Base-by-base conservation (phyloP, 441 rosid genomes). In the Populus hybrid region DNA sequence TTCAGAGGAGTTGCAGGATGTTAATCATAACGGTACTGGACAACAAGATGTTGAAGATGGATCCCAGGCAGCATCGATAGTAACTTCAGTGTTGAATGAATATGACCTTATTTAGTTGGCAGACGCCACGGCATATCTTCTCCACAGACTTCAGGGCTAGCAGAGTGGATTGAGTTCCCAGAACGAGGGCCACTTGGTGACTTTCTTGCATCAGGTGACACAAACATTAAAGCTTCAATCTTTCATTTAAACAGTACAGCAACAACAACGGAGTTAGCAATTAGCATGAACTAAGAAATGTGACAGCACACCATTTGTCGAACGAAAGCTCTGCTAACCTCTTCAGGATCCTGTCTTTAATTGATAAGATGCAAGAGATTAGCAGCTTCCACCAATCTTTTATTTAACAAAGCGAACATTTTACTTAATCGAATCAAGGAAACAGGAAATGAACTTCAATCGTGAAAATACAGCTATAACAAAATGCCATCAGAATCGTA, bases 161-260 rank as follows among this genome's bases (percentile, higher is more conserved):
- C 28, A 10, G 76, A 36, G 10, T 65, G 36, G 76, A 24, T 28
- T 21, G 84, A 79, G 18, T 72, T 76, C 12, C 83, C 79, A 2
- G 80, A 82, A 46, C 67, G 72, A 9, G 83, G 86, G 35, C 40
- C 71, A 3, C 35, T 82, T 0, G 86, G 84, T 1, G 77, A 82
- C 28, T 16, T 69, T 1, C 73, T 82, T 30, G 78, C 75, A 14
- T 74, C 83, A 12, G 9, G 42, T 32, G 80, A 75, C 34, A 46
- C n/a, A 42, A 28, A 40, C 9, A 57, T 61, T 19, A 69, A 69
- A 28, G 21, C 59, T 68, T 79, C 81, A 1, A 68, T 79, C 50
- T 42, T 82, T 26, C 26, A 26, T 26, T 26, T 26, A 26, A 67
- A 81, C 79, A 59, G 78, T 82, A 68, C 86, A 84, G 66, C 86